Evolutionary conservation across 805 yeast species (phyloP), one percentile per base, ranked within the genome.

Genomic region (Lachancea dasiensis): DNA sequence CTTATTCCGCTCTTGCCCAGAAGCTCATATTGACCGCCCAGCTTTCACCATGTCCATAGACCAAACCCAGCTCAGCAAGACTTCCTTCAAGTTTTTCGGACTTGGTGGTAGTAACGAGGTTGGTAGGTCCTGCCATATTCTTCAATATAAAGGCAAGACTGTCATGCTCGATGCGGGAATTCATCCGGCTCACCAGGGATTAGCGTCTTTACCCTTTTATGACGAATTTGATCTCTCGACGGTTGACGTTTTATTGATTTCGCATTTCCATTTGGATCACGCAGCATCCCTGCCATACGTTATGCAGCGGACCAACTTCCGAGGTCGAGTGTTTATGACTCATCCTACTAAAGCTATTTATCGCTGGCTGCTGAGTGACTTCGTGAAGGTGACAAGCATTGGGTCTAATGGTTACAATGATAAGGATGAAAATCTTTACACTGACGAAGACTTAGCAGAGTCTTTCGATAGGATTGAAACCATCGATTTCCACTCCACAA

Each of bases 101-200:
- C 72, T 92, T 5, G 99, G 99, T 6, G 99, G 97, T n/a, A 95
- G 97, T 46, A 86, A 83, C 50, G 99, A 92, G 59, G 99, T 92
- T 5, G 99, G 99, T 3, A 67, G 99, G 43, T 86, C 96, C 23
- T 90, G 97, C 56, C 98, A 92, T 56, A 79, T 92, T 30, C 68
- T 92, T 22, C 89, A 84, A 49, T 92, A 82, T 63, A 87, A 86
- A 57, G 96, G 95, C 41, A 90, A 92, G 55, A 89, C 90, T 4
- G 81, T 92, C 34, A 92, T 92, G 98, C 44, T 92, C 35, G 99
- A 92, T 63, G 96, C 98, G 1, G 99, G 99, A 36, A 86, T 92
- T 21, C 99, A 92, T 63, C 99, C 99, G 1, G 98, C 95, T 0
- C 77, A 79, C 45, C 72, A 82, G 22, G 98, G 99, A 3, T 70